phyloP scores from a whole-genome alignment of 1,284 basidiomycete species.

The Farysia itapuensis region DNA sequence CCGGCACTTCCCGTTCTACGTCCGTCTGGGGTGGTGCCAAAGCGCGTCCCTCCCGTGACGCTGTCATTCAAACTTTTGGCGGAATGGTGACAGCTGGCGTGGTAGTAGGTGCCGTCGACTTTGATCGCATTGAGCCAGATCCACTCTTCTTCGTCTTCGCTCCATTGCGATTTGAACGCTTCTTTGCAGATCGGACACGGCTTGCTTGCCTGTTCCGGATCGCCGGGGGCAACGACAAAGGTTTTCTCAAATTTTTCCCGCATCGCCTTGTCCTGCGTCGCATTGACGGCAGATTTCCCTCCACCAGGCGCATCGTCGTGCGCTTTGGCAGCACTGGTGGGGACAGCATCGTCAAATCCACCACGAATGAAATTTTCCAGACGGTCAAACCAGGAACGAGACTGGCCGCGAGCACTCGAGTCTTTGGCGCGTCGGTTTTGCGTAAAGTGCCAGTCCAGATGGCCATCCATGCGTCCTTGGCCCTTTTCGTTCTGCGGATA shows the following conservation, averaged over 20 bases:
- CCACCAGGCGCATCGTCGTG: conserved; percentile 40
- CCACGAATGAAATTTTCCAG: conserved; percentile 68
- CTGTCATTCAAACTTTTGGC: conserved; percentile 52
- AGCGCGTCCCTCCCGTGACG: conserved; percentile 7
- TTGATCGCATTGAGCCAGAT: conserved; percentile 89
- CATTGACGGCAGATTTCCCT: conserved; percentile 55
- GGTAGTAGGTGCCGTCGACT: conserved; percentile 65
- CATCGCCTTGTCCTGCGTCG: conserved; percentile 68
- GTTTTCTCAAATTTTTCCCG: conserved; percentile 65
- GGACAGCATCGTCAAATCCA: conserved; percentile 33
- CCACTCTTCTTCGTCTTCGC: conserved; percentile 98
- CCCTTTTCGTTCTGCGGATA: conserved; percentile 74
- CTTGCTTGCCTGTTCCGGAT: conserved; percentile 76
- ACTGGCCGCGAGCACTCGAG: conserved; percentile 80
- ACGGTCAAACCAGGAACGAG: conserved; percentile 84
- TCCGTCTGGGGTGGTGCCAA: conserved; percentile 3
- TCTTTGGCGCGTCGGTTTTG: conserved; percentile 88
- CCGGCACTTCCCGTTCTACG: conserved; percentile 16
- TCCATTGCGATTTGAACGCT: conserved; percentile 83
- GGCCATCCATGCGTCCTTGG: conserved; percentile 78
- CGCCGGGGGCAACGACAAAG: conserved; percentile 75
- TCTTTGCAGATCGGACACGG: conserved; percentile 98
- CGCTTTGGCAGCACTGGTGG: conserved; percentile 14
- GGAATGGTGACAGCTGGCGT: conserved; percentile 56
- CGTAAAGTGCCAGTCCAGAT: conserved; percentile 95